Evolutionary conservation across 306 rosid genomes (phyloP), one percentile per base, ranked within the genome.

Genomic region (Begonia fuchsioides): DNA sequence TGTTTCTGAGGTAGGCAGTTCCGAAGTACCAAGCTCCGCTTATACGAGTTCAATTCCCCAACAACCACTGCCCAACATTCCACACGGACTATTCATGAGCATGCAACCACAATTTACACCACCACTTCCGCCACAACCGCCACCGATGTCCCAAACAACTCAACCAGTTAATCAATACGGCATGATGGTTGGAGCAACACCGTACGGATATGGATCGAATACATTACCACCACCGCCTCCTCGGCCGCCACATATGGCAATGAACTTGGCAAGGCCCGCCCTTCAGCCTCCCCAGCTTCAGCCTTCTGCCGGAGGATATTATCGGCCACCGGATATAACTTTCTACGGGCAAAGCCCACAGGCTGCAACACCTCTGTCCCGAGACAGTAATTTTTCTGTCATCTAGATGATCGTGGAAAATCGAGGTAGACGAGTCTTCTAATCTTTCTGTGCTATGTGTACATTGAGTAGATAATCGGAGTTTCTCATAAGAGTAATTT

Each of bases 141-240:
- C 60, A 32, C 50, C 78, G 39, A 73, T 60, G 47, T 61, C 95
- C 43, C 49, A 74, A 3, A 56, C 74, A 38, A 62, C 74, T 62
- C 78, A 70, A 43, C 63, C 75, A 49, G 17, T 76, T 35, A 76
- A 60, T 60, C 96, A 75, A 39, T 86, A 76, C 67, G 82, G 93
- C 53, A 58, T 70, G 61, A 60, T 81, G 68, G 62, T 66, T 39
- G 87, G 84, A 11, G 69, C 52, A 39, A 62, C 72, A 53, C 94
- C 86, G 50, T 82, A 74, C 15, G 90, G 79, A 20, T 87, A 76
- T 39, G 80, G 77, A 17, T 66, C 83, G 20, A 74, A 57, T 63
- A 48, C 43, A 54, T 66, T 79, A 11, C 90, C 93, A 5, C 95
- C 86, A 43, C 93, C 93, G 35, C 96, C 93, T 54, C 90, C 86